Base-by-base conservation (phyloP, 1,284 basidiomycete genomes). In the Puccinia horiana region DNA sequence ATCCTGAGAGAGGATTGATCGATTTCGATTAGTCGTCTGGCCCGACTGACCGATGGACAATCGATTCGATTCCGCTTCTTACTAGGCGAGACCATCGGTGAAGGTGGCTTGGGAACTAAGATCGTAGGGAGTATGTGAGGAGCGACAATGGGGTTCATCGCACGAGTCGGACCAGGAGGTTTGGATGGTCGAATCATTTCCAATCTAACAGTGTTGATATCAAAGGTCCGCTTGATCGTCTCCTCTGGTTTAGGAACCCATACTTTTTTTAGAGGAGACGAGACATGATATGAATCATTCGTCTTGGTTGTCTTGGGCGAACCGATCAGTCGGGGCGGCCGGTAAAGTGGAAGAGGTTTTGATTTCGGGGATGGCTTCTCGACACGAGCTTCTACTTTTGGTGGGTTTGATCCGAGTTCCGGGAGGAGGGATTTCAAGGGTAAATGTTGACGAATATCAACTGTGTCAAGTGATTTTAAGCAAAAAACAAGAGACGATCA, bases 1-100 rank as follows among this genome's bases (percentile, higher is more conserved):
- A 70, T 70, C 26, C 67, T 42, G 2, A 70, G 47, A n/a, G 67
- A 42, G 18, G 67, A 70, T 44, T 70, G 67, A n/a, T 70, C 67
- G 8, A 26, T 44, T n/a, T 70, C 67, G 67, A 70, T 70, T 5
- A 70, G 47, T 44, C 47, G 8, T 44, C 47, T 42, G 3, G 67
- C 67, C 23, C 67, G 40, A 49, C 9, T 32, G 40, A 70, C 26
- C 29, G 35, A 44, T 44, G 26, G 23, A 2, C 67, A 35, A n/a
- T 23, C 12, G 40, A 32, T 23, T 11, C 42, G 47, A 16, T 70
- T 42, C 29, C 29, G 32, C 47, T 32, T n/a, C 47, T 70, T 70
- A 70, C 67, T 70, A 12, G 67, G 67, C 12, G 67, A 70, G 67
- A 70, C 67, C 47, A 44, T 70, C 23, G 67, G 58, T 5, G 58